Percentiles rank a stretch among this genome's conserved stretches.
These are phyloP conservation scores for Blepharisma japonicum DNA, from an alignment of 73 alveolate genomes.

Conservation along the genomic window DNA sequence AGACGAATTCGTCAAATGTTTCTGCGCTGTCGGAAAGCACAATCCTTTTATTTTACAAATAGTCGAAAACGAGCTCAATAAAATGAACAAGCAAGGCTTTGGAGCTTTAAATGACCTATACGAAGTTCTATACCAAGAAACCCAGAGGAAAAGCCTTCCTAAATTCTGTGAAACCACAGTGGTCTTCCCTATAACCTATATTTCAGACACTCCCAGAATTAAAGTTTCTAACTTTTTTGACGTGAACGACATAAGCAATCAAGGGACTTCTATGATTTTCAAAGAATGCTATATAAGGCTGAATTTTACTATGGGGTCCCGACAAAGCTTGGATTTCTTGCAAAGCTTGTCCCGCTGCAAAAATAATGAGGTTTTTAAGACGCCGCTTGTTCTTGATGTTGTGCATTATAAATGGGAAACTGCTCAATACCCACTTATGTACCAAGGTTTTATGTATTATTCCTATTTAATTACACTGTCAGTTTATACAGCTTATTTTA, in stretches of 20 bases:
- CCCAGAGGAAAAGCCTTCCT: not conserved
- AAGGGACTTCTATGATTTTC: constrained; percentile 1
- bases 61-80: not conserved
- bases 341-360: constrained; percentile 13
- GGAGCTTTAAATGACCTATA: not conserved
- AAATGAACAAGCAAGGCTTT: constrained; percentile 12
- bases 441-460: constrained; percentile 9
- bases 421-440: constrained; percentile 17
- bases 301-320: not conserved
- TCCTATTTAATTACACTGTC: not conserved
- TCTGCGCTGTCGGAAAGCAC: not conserved
- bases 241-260: not conserved
- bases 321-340: not conserved
- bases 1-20: not conserved
- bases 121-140: not conserved
- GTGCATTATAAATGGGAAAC: constrained; percentile 19
- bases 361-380: not conserved
- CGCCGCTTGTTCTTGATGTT: not conserved
- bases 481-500: constrained; percentile 18
- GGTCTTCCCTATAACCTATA: not conserved
- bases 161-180: not conserved
- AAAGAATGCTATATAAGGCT: constrained; percentile 11
- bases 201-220: not conserved
- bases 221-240: not conserved
- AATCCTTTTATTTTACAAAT: constrained; percentile 22